Conservation (phyloP, 2,329 filamentous ascomycete genomes). For the Dactylellina drechsleri region DNA sequence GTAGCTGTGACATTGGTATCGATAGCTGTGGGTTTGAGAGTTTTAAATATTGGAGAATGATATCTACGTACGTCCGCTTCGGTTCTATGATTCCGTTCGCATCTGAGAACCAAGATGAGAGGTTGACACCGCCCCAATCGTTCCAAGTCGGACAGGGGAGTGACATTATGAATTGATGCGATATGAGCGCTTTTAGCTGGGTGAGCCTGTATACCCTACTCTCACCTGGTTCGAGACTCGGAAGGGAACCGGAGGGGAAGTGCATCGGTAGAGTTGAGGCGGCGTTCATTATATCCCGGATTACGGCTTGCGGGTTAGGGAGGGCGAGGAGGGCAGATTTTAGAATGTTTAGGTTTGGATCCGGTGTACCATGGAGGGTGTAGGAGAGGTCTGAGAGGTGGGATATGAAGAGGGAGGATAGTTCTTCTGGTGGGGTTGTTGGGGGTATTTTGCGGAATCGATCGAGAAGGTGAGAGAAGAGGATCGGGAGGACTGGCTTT, state of each 20-base stretch:
- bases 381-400: conserved; percentile 45
- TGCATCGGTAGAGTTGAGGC: conserved; percentile 13
- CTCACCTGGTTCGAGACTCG: conserved; percentile 13
- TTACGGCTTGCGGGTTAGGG: neutral
- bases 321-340: conserved; percentile 16
- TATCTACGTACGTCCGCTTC: conserved; percentile 39
- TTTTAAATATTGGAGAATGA: conserved; percentile 17
- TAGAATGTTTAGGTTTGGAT: conserved; percentile 39
- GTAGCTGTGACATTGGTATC: neutral
- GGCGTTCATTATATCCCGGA: conserved; percentile 16
- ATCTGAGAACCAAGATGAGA: conserved; percentile 48
- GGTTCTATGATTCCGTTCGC: conserved; percentile 31
- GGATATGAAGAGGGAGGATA: conserved; percentile 14
- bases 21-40: neutral
- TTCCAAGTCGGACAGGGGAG: conserved; percentile 38
- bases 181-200: conserved; percentile 18
- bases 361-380: conserved; percentile 32
- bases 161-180: conserved; percentile 36
- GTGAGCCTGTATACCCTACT: conserved; percentile 15
- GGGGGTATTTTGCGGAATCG: conserved; percentile 7
- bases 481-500: conserved; percentile 20
- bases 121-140: conserved; percentile 48
- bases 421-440: conserved; percentile 12
- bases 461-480: conserved; percentile 30
- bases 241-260: conserved; percentile 27